Base-by-base conservation (phyloP, 495 filamentous ascomycete species). In the Penicillium antarcticum region DNA sequence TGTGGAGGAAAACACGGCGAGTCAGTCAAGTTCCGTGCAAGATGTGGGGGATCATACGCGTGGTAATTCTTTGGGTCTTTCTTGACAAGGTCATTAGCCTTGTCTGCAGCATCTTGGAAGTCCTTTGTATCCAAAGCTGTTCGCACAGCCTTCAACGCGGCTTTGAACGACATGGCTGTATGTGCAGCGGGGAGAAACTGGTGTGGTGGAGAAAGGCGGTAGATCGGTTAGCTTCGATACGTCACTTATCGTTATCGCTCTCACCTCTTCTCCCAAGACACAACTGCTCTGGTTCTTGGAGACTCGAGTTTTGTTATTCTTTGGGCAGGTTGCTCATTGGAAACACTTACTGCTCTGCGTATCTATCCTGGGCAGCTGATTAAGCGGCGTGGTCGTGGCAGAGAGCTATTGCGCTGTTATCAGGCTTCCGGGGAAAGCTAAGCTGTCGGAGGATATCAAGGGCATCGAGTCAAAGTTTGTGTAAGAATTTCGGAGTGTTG, bases 11-110 rank as follows among this genome's bases (percentile, higher is more conserved):
- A 35, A 53, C 14, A 45, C 37, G 29, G 35, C 19, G 33, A 34
- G 40, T 58, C 47, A 58, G 62, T 44, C 35, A 18, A 16, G 51
- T 47, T 36, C 14, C 10, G 19, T 14, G 2, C 5, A 14, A 2
- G 23, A 45, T 18, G 24, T 13, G 29, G 26, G 23, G 31, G 16
- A 16, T 61, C 81, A 46, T 68, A 92, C 87, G 84, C 89, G 68
- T 89, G 85, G 68, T 96, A 96, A 63, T 85, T 92, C 44, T 86
- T 77, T 17, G 86, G 72, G 55, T 98, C 91, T 55, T 79, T 76
- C 29, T 83, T 69, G 45, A 96, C 71, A 34, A 91, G 65, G 32
- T 69, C 78, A 56, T 84, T 79, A 14, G 86, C 83, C 57, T 89
- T 82, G 16, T 79, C 71, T 44, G 85, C 76, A 31, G 88, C 90